Evolutionary conservation across 2,329 filamentous ascomycete species (phyloP), one percentile per base, ranked within the genome.

Genomic region (Botrytis deweyae): DNA sequence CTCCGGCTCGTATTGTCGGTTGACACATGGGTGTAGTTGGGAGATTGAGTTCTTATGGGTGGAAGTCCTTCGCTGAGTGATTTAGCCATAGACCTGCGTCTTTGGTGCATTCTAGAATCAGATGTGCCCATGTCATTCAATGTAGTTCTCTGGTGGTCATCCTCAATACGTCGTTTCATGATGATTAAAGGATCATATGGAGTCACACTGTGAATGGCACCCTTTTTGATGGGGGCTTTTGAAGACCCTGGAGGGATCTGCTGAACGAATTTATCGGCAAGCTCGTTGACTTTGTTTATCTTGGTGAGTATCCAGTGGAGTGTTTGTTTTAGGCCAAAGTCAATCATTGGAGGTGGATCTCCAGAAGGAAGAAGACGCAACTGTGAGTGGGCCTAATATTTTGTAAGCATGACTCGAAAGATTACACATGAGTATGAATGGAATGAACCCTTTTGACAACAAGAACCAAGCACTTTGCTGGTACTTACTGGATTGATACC

Each of bases 231-330:
- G 33, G 74, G 58, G 36, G 46, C 61, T 46, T 73, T 76, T 38
- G 59, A 70, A 40, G 52, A n/a, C 22, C 62, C 66, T 40, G 74
- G 46, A 40, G 79, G 77, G 68, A 74, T 74, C 73, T 78, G 68
- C 59, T 79, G 76, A 7, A 80, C 76, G 22, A 80, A 73, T 59
- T 77, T 78, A 65, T 81, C 78, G 59, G 79, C 78, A 55, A 81
- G 75, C 40, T 76, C 75, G 75, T 80, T 81, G 49, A 79, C 77
- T 46, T 78, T 75, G 74, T 79, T 73, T 62, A 81, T 77, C 44
- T 76, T 79, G 65, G 74, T 75, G n/a, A 81, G 70, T 33, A 81
- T 70, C 78, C 79, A 79, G 64, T 76, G 70, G 72, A 81, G 73
- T 16, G 77, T 80, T 67, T 75, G 74, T 73, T 77, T 80, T 44